phyloP scores from a whole-genome alignment of 2,329 filamentous ascomycete species.

The Arthrobotrys pseudoclavata region DNA sequence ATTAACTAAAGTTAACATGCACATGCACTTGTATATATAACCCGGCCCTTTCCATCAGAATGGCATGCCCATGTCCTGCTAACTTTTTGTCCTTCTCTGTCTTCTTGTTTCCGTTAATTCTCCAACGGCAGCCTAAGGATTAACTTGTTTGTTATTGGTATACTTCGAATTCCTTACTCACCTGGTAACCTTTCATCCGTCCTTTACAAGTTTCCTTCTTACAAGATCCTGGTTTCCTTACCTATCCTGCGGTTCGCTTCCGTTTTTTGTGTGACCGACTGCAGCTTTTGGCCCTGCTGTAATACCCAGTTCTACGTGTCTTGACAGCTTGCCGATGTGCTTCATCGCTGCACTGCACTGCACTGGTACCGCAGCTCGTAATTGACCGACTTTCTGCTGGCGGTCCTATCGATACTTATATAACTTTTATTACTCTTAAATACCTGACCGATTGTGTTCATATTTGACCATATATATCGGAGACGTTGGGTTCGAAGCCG shows the following conservation, averaged over 20 bases:
- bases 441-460: background rate
- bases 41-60: constrained; percentile 11
- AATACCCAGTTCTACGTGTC: constrained; percentile 60
- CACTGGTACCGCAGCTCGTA: constrained; percentile 14
- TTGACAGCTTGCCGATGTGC: constrained; percentile 58
- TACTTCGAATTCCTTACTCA: constrained; percentile 1
- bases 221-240: constrained; percentile 25
- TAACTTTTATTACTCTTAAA: background rate
- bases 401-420: constrained; percentile 1
- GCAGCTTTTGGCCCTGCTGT: constrained; percentile 51
- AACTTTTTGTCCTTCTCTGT: background rate
- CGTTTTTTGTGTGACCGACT: constrained; percentile 53
- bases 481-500: background rate
- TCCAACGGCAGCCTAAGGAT: constrained; percentile 1
- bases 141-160: constrained; percentile 2
- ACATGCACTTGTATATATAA: constrained; percentile 25
- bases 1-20: background rate
- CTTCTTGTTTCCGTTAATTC: constrained; percentile 20
- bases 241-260: constrained; percentile 52
- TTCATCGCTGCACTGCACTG: constrained; percentile 22
- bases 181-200: constrained; percentile 4
- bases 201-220: constrained; percentile 8
- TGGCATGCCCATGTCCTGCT: background rate
- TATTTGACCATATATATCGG: background rate
- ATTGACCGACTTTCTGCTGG: constrained; percentile 20